Base-by-base conservation (phyloP, 495 filamentous ascomycete genomes). In the Bathelium albidoporum region DNA sequence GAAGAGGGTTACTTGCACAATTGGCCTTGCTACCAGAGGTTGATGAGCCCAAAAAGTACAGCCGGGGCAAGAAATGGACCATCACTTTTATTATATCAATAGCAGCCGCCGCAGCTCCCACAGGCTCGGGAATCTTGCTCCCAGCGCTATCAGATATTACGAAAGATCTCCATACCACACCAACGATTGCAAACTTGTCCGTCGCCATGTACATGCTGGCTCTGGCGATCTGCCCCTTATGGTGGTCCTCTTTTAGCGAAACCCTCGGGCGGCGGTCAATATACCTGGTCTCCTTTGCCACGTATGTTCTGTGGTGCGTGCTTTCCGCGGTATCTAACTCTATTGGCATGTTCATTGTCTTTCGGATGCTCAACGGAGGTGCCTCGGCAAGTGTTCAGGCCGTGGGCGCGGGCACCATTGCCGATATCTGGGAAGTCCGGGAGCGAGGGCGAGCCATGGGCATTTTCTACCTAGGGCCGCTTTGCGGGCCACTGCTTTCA, bases 221-320 rank as follows among this genome's bases (percentile, higher is more conserved):
- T 61, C 94, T 96, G 90, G 83, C 87, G 20, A 89, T 96, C 29
- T 96, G 91, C 65, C 92, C 92, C 1, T 81, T 97, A 4, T 97
- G 91, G 90, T 96, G 92, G 92, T 94, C 89, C 1, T 87, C 85
- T 2, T 95, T 96, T 71, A 92, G 89, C 12, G 93, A 97, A 73
- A 81, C 83, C 2, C 73, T 89, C 2, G 93, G 93, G 24, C 83
- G 93, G 43, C 82, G 93, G 29, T 89, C 86, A 9, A 91, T 97
- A 60, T 97, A 96, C 73, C 70, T 97, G 20, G 76, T 82, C 44
- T 95, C 90, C 0, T 97, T 97, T 71, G 69, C 78, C 28, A 79
- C 96, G 5, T 95, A 92, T 70, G 74, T 87, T n/a, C 59, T 96
- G 22, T 96, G 88, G 75, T 89, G 85, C 49, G 74, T 88, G 20